phyloP scores from a whole-genome alignment of 805 yeast genomes.

The Huiozyma naganishii region DNA sequence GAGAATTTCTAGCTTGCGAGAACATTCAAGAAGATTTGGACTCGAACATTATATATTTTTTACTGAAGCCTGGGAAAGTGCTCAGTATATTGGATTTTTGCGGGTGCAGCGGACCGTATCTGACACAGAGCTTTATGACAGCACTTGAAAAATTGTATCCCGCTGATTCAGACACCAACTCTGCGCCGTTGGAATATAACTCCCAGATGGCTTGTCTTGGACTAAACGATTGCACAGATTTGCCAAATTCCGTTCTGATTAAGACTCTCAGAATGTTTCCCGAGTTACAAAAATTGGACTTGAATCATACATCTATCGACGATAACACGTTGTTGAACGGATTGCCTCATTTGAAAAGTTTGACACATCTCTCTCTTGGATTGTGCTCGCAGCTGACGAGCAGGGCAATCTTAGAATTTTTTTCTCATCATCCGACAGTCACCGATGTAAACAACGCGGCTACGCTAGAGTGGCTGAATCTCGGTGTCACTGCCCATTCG shows the following conservation, averaged over 20 bases:
- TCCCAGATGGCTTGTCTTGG: conserved; percentile 39
- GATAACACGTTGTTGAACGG: conserved; percentile 43
- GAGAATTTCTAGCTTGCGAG: conserved; percentile 76
- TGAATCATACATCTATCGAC: conserved; percentile 71
- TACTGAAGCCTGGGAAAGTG: conserved; percentile 24
- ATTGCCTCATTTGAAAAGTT: conserved; percentile 44
- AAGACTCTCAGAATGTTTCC: conserved; percentile 41
- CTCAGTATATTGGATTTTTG: conserved; percentile 76
- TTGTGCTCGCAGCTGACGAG: conserved; percentile 61
- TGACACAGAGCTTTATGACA: conserved; percentile 46
- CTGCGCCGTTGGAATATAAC: conserved; percentile 21
- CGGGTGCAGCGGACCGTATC: conserved; percentile 63
- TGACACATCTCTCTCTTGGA: conserved; percentile 66
- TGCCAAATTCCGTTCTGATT: conserved; percentile 44
- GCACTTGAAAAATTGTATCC: conserved; percentile 21
- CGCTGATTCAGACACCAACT: conserved; percentile 4
- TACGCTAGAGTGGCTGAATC: conserved; percentile 52
- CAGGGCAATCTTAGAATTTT: conserved; percentile 56
- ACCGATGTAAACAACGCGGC: conserved; percentile 30
- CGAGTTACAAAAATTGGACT: conserved; percentile 56
- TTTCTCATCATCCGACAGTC: conserved; percentile 60
- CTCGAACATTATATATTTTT: conserved; percentile 28
- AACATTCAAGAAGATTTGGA: conserved; percentile 77
- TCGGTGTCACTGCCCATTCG: conserved; percentile 55
- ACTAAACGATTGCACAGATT: conserved; percentile 79